Conservation (phyloP, 306 rosid genomes). For the Lathyrus oleraceus region DNA sequence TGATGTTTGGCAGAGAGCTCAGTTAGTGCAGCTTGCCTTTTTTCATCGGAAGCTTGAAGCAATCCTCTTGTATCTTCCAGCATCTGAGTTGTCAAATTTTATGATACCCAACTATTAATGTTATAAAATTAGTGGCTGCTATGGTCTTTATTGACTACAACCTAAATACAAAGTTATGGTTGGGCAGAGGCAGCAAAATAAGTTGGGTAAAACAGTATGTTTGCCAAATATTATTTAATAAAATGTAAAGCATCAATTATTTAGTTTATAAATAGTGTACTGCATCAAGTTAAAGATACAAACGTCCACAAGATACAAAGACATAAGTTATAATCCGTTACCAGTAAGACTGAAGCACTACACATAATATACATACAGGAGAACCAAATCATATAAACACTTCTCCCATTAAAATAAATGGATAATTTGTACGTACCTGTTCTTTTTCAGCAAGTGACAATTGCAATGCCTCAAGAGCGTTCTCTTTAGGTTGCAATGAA, state of each 20-base stretch:
- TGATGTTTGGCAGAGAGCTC: constrained; percentile 93
- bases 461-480: constrained; percentile 78
- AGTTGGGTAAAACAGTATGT: constrained; percentile 9
- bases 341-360: constrained; percentile 10
- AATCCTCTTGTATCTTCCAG: constrained; percentile 76
- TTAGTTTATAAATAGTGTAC: constrained; percentile 28
- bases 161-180: constrained; percentile 16
- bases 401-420: constrained; percentile 21
- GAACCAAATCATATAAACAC: constrained; percentile 25
- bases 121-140: background rate
- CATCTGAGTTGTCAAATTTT: constrained; percentile 56
- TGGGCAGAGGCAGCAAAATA: constrained; percentile 9
- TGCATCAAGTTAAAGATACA: constrained; percentile 28
- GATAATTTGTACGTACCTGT: constrained; percentile 66
- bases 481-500: constrained; percentile 87
- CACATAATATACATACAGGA: constrained; percentile 6
- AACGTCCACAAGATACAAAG: constrained; percentile 32
- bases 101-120: constrained; percentile 34
- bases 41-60: constrained; percentile 89
- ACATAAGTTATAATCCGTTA: background rate
- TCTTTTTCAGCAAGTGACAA: constrained; percentile 84
- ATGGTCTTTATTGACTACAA: background rate
- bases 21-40: constrained; percentile 78
- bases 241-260: constrained; percentile 4
- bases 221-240: background rate